Conservation (phyloP, 2,329 filamentous ascomycete genomes). For the Trichoderma sp. region DNA sequence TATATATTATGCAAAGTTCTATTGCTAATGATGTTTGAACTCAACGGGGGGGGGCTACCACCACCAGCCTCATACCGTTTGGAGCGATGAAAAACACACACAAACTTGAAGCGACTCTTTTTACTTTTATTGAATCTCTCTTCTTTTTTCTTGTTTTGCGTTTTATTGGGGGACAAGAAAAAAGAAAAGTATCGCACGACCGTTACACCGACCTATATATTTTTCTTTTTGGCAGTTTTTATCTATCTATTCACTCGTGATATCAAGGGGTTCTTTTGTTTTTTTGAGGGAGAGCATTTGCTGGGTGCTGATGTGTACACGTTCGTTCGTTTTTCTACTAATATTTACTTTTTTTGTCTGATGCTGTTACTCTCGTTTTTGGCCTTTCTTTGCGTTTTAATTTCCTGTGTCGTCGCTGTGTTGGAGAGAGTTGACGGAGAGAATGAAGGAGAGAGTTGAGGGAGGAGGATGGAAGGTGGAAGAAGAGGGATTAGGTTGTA, state of each 20-base stretch:
- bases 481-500: background rate
- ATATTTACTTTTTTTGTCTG: background rate
- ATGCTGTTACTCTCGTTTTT: background rate
- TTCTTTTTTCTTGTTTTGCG: background rate
- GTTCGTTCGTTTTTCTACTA: background rate
- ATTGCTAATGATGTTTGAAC: slow-evolving; percentile 5
- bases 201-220: background rate
- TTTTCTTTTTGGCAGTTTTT: background rate
- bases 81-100: background rate
- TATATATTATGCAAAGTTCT: background rate
- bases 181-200: background rate
- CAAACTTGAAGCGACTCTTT: background rate
- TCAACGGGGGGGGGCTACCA: background rate
- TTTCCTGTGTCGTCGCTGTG: background rate
- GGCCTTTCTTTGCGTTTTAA: background rate
- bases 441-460: too few species aligned
- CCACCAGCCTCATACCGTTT: background rate
- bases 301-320: slow-evolving; percentile 3
- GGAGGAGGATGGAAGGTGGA: background rate
- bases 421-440: too few species aligned
- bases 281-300: background rate
- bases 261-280: background rate
- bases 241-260: background rate
- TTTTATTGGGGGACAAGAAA: background rate
- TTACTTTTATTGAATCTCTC: background rate